Evolutionary conservation across 2,329 filamentous ascomycete species (phyloP).

Genomic region (Trichoderma gracile): DNA sequence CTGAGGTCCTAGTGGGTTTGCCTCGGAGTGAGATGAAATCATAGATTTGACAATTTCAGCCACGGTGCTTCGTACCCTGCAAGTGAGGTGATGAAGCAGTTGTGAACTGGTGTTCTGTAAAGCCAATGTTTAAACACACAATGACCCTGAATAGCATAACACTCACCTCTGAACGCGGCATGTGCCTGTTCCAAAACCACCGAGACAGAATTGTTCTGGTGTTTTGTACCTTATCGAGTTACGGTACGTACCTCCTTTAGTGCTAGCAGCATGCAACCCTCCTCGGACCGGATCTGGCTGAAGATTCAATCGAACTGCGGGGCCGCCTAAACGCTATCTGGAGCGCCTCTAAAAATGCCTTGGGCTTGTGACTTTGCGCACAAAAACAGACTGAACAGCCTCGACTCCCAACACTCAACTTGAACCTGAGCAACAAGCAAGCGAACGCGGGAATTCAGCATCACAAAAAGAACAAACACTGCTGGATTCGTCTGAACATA

Average conservation of each 20-base stretch:
- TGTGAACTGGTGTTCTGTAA: too few relatives aligned
- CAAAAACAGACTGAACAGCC: background rate
- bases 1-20: background rate
- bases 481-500: background rate
- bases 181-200: too few relatives aligned
- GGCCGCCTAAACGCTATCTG: slow-evolving; percentile 8
- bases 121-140: too few relatives aligned
- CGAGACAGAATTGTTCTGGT: too few relatives aligned
- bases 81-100: too few relatives aligned
- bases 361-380: slow-evolving; percentile 4
- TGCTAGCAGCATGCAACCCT: background rate
- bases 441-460: background rate
- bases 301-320: slow-evolving; percentile 6
- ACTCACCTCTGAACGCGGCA: too few relatives aligned
- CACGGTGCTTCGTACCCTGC: too few relatives aligned
- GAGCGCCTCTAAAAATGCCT: background rate
- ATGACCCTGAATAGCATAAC: too few relatives aligned
- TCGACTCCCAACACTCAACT: background rate
- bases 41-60: background rate
- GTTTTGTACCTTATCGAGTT: too few relatives aligned
- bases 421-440: too few relatives aligned
- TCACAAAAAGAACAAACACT: background rate
- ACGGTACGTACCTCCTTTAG: too few relatives aligned
- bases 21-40: background rate
- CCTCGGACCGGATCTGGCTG: slow-evolving; percentile 5